phyloP scores from a whole-genome alignment of 2,329 filamentous ascomycete genomes.

The Balansia obtecta region DNA sequence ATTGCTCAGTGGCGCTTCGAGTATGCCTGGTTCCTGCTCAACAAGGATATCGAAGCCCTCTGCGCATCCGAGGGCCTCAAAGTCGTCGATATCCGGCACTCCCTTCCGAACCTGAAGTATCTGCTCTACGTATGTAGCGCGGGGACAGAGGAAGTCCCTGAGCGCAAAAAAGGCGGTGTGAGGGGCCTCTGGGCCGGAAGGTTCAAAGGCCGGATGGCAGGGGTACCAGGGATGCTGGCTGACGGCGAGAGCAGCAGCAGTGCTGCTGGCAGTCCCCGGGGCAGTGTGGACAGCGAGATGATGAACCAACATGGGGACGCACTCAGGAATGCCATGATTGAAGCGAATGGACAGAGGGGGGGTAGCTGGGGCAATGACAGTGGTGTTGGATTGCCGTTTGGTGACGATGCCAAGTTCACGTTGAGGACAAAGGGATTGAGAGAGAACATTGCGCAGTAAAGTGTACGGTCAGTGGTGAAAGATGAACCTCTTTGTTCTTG shows the following conservation, averaged over 20 bases:
- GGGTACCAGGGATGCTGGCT: conserved; percentile 9
- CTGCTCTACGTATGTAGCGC: conserved; percentile 81
- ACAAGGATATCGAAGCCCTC: conserved; percentile 77
- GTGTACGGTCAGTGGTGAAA: neutral
- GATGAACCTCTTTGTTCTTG: neutral
- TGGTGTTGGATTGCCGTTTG: conserved; percentile 31
- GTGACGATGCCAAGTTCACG: conserved; percentile 32
- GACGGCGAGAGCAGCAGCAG: conserved; percentile 28
- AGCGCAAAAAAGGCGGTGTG: conserved; percentile 48
- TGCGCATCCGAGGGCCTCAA: conserved; percentile 57
- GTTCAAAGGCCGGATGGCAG: conserved; percentile 23
- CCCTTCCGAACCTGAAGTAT: conserved; percentile 87
- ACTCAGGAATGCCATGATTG: conserved; percentile 19
- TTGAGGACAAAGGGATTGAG: conserved; percentile 44
- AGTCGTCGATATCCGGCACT: conserved; percentile 82
- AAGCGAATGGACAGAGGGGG: conserved; percentile 11
- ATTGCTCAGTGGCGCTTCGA: conserved; percentile 82
- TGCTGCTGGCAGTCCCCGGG: conserved; percentile 26
- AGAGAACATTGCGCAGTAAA: conserved; percentile 24
- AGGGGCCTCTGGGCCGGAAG: conserved; percentile 43
- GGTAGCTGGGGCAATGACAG: conserved; percentile 10
- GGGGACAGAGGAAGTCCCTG: conserved; percentile 51
- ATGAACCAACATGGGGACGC: conserved; percentile 27
- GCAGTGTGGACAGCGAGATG: conserved; percentile 31
- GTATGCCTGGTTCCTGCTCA: conserved; percentile 91